Evolutionary conservation across 2,329 filamentous ascomycete species (phyloP), one percentile per base, ranked within the genome.

Genomic region (Botryotinia calthae): DNA sequence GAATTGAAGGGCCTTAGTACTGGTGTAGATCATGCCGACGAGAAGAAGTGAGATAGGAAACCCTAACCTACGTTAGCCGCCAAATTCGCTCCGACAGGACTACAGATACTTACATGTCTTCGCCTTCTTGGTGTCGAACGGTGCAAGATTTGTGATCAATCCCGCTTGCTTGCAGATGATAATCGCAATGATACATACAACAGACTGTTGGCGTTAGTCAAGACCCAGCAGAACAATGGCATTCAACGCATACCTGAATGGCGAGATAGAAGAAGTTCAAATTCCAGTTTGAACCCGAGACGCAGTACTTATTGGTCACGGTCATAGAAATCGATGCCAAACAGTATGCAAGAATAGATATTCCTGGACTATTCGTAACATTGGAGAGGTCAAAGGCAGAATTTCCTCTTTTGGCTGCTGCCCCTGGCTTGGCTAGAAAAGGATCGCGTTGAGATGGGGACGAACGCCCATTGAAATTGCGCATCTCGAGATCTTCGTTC

Each of bases 11-110:
- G 96, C 94, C 86, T 98, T 98, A 80, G 93, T 96, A 80, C 94
- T 91, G 72, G 96, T 98, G 85, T 98, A 99, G 84, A 99, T 98
- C 96, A 98, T 99, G 82, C 94, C 95, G 81, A 98, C 96, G 76
- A 99, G 90, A 75, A 98, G 92, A 72, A 98, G 86, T 73, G 96
- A 97, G 80, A 99, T 94, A 66, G 96, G 96, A 81, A 98, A 97
- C 96, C 95, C 94, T 97, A 79, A 66, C 72, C 72, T 75, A 73
- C 64, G 62, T 61, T 42, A 59, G 25, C 61, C n/a, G 12, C 54
- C 51, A 59, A n/a, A 58, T 40, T 66, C 16, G 46, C 28, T 66
- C 25, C 16, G 64, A 25, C 22, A 22, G 64, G 34, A 65, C 71
- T 54, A 63, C 70, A 44, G 44, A 25, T 65, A 61, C 91, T 70